These are phyloP conservation scores for Isabelozyma gotoi DNA, from an alignment of 805 yeast species.

Conservation along the genomic window DNA sequence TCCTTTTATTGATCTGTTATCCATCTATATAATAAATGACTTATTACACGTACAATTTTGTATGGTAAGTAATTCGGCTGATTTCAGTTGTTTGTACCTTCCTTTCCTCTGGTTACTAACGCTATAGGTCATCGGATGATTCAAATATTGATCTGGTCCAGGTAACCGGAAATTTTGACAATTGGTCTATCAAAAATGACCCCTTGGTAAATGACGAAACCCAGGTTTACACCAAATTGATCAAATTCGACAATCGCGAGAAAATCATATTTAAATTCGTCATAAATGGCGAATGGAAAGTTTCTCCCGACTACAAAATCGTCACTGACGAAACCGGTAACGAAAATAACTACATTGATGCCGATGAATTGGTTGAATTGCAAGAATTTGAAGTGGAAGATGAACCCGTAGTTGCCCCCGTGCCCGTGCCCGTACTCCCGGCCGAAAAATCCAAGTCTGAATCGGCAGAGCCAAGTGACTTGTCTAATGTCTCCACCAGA, in stretches of 20 bases:
- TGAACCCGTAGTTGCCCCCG: not conserved
- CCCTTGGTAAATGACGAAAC: constrained; percentile 13
- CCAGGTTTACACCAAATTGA: not conserved
- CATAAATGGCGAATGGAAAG: constrained; percentile 33
- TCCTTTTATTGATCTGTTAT: not conserved
- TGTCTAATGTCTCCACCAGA: constrained; percentile 27
- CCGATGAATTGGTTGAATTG: constrained; percentile 20
- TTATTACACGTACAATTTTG: constrained; percentile 12
- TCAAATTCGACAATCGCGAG: constrained; percentile 19
- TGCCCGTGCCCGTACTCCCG: not conserved
- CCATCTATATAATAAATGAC: constrained; percentile 8
- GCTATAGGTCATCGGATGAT: constrained; percentile 10
- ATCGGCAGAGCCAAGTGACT: not conserved
- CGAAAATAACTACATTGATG: constrained; percentile 31
- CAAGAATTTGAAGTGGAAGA: constrained; percentile 20
- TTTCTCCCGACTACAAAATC: constrained; percentile 19
- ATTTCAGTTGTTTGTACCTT: too few relatives aligned
- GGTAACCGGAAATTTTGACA: constrained; percentile 42
- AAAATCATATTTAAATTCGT: constrained; percentile 39
- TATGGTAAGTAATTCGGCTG: constrained; percentile 17
- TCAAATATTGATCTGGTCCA: constrained; percentile 19
- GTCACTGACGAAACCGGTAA: constrained; percentile 35
- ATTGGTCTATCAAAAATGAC: constrained; percentile 31
- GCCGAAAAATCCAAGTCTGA: not conserved
- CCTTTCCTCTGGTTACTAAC: too few relatives aligned